Percentiles rank a stretch among this genome's conserved stretches.
These are phyloP conservation scores for Smallanthus sonchifolius DNA, from an alignment of 129 eudicot genomes.

Conservation along the genomic window DNA sequence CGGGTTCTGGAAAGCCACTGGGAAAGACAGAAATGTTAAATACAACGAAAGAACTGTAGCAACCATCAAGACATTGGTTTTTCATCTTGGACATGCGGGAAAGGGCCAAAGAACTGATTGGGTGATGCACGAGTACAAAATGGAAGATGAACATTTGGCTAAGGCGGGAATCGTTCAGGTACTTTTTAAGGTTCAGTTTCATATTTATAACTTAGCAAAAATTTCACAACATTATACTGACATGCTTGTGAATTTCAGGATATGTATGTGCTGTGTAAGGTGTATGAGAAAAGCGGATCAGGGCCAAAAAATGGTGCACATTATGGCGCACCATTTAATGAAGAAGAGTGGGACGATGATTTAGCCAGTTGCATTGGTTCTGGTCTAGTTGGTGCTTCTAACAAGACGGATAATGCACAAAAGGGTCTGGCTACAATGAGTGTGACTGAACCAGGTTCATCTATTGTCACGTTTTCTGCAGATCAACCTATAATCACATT, in stretches of 20 bases:
- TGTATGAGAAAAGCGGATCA: slow-evolving; percentile 59
- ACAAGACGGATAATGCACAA: neutral
- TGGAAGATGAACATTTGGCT: slow-evolving; percentile 44
- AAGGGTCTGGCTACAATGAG: slow-evolving; percentile 9
- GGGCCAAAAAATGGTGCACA: slow-evolving; percentile 83
- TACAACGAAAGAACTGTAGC: slow-evolving; percentile 50
- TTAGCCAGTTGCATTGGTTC: slow-evolving; percentile 22
- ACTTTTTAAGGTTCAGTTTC: neutral
- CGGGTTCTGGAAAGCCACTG: slow-evolving; percentile 88
- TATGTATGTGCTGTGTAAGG: slow-evolving; percentile 52
- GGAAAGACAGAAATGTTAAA: slow-evolving; percentile 53
- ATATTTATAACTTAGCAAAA: neutral
- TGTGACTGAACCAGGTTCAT: slow-evolving; percentile 28
- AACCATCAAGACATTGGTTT: slow-evolving; percentile 59
- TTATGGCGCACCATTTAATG: slow-evolving; percentile 76
- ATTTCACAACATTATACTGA: neutral
- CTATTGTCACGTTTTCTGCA: slow-evolving; percentile 19
- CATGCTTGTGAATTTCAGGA: slow-evolving; percentile 40
- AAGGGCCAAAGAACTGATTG: slow-evolving; percentile 72
- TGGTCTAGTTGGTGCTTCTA: slow-evolving; percentile 19
- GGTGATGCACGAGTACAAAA: slow-evolving; percentile 71
- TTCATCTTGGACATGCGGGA: slow-evolving; percentile 60
- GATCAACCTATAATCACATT: no score
- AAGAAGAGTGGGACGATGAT: slow-evolving; percentile 64
- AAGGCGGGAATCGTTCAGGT: slow-evolving; percentile 58